Evolutionary conservation across 2,329 filamentous ascomycete species (phyloP), one percentile per base, ranked within the genome.

Genomic region (Pseudogymnoascus verrucosus): DNA sequence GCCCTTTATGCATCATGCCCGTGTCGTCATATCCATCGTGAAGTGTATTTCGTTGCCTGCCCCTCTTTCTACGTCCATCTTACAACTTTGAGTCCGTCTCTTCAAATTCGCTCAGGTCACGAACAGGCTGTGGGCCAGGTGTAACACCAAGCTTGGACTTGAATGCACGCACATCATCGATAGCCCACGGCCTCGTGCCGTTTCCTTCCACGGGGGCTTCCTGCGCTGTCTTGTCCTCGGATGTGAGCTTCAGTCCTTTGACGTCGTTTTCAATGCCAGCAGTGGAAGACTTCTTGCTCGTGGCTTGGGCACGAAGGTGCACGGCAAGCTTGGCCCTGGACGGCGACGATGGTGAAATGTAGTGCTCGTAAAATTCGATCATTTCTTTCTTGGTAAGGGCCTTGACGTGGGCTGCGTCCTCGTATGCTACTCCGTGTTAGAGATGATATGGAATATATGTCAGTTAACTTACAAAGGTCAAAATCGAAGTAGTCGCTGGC

Each of bases 401-500:
- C 71, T 88, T 87, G 69, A 98, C 85, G 62, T 86, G 78, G 31
- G 84, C 85, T 7, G 91, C 93, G 72, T 98, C 93, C 57, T 84
- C 82, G 42, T 72, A 64, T 23, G 69, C 72, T 73, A 39, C 16
- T 26, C 19, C 42, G 16, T 21, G 51, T 64, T 28, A 62, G 19
- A 31, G 64, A 39, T 37, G 54, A 37, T 36, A 23, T 21, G 14
- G 40, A 40, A 16, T 21, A 23, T 21, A 63, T 34, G 28, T 61
- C 26, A 36, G 12, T 40, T 21, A 37, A 79, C 84, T 75, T 80
- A 92, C 93, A 85, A 73, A 89, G 86, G 71, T 91, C 83, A 75
- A 98, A 99, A 75, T 97, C 92, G 74, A 93, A 96, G 69, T 89
- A 90, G 73, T 97, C 93, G 62, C 83, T 89, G 61, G 85, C 84